These are phyloP conservation scores for Nannizziopsis arthrosporioides DNA, from an alignment of 2,329 filamentous ascomycete species.

Conservation along the genomic window DNA sequence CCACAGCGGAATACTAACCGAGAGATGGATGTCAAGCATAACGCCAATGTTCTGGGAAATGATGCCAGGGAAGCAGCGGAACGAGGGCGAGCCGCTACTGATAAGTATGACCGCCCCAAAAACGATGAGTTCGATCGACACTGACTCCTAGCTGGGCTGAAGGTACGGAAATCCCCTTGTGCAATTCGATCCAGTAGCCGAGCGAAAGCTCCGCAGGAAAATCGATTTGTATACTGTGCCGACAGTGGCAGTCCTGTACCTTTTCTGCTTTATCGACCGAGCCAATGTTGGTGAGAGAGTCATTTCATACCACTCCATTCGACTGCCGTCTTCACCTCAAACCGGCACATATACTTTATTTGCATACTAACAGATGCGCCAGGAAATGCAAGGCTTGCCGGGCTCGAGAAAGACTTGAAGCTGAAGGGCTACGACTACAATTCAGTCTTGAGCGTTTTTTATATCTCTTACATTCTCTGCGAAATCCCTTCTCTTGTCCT, in stretches of 20 bases:
- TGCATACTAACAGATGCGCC: not conserved
- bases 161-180: slow-evolving; percentile 43
- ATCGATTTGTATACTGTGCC: slow-evolving; percentile 56
- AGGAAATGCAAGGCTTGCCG: slow-evolving; percentile 59
- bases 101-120: slow-evolving; percentile 27
- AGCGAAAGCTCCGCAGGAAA: slow-evolving; percentile 48
- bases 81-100: slow-evolving; percentile 38
- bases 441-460: slow-evolving; percentile 54
- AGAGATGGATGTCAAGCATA: not conserved
- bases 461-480: slow-evolving; percentile 61
- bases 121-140: not conserved
- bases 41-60: not conserved
- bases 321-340: not conserved
- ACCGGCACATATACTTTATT: not conserved
- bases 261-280: slow-evolving; percentile 66
- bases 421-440: slow-evolving; percentile 58
- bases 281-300: slow-evolving; percentile 52
- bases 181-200: slow-evolving; percentile 46
- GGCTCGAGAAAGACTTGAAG: slow-evolving; percentile 50
- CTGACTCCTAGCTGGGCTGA: not conserved
- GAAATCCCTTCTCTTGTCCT: slow-evolving; percentile 57
- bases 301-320: too few species aligned
- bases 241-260: slow-evolving; percentile 53
- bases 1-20: too few species aligned
- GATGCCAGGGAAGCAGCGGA: slow-evolving; percentile 31